Evolutionary conservation across 140 eudicot genomes (phyloP).

Genomic region (Stevia rebaudiana): DNA sequence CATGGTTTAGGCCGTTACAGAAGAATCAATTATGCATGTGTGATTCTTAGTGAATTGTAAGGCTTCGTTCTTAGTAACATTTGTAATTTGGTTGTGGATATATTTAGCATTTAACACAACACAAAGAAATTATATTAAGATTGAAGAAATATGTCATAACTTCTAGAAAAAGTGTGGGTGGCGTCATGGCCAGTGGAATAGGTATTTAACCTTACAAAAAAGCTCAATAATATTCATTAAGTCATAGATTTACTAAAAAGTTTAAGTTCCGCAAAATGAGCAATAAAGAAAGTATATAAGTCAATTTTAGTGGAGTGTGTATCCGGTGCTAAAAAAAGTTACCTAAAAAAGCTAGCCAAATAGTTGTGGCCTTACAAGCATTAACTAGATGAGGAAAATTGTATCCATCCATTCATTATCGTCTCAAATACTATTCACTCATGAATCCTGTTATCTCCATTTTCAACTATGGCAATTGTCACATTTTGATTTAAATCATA

Average conservation of each 20-base stretch:
- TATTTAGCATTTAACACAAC: background rate
- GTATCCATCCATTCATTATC: slow-evolving; percentile 25
- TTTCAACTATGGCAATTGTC: background rate
- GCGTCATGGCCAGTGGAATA: too few species aligned
- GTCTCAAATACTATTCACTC: background rate
- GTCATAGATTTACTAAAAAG: too few species aligned
- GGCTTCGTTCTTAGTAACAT: background rate
- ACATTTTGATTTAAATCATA: background rate
- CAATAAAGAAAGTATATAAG: too few species aligned
- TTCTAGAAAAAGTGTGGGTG: background rate
- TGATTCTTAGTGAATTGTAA: too few species aligned
- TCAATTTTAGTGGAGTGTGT: too few species aligned
- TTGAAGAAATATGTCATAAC: background rate
- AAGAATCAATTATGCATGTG: too few species aligned
- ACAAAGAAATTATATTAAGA: background rate
- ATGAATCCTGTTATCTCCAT: background rate
- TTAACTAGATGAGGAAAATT: slow-evolving; percentile 2
- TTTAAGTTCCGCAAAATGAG: too few species aligned
- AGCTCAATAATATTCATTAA: too few species aligned
- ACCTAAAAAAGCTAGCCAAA: too few species aligned
- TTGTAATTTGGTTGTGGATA: background rate
- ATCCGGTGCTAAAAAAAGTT: too few species aligned
- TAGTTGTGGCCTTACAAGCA: slow-evolving; percentile 9
- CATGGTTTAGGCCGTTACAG: too few species aligned
- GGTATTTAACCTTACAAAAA: too few species aligned